Percentiles rank a stretch among this genome's conserved stretches.
These are phyloP conservation scores for Neoarthrinium moseri DNA, from an alignment of 2,329 filamentous ascomycete species.

Conservation along the genomic window DNA sequence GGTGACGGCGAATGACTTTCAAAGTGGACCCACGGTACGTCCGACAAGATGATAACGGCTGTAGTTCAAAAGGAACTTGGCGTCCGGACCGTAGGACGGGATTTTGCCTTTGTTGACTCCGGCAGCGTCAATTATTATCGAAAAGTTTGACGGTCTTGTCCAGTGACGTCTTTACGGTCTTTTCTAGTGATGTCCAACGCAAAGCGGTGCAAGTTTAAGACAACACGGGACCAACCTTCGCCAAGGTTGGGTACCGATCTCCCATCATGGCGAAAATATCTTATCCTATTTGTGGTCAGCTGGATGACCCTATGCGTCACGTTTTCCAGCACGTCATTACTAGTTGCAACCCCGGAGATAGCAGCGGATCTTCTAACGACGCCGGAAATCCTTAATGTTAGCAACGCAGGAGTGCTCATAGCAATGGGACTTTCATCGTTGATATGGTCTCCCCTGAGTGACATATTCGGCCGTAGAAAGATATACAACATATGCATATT, in stretches of 20 bases:
- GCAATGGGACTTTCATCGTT: conserved; percentile 36
- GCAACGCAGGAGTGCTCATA: conserved; percentile 33
- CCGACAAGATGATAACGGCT: too few species aligned
- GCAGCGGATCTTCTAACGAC: conserved; percentile 7
- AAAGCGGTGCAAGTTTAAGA: too few species aligned
- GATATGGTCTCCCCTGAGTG: conserved; percentile 31
- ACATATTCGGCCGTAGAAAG: conserved; percentile 26
- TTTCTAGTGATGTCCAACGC: too few species aligned
- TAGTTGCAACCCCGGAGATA: conserved; percentile 6
- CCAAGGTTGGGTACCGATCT: conserved; percentile 7
- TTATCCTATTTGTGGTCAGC: conserved; percentile 17
- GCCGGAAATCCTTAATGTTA: conserved; percentile 30
- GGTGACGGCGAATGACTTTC: too few species aligned
- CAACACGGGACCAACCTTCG: not conserved
- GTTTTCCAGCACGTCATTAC: conserved; percentile 6
- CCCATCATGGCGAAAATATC: conserved; percentile 16
- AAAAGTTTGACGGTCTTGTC: too few species aligned
- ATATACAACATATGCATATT: conserved; percentile 33
- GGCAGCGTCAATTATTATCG: too few species aligned
- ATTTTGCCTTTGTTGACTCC: too few species aligned
- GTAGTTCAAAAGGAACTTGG: too few species aligned
- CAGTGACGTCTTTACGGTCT: too few species aligned
- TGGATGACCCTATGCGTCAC: conserved; percentile 18
- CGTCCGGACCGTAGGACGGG: too few species aligned
- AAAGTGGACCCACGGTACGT: too few species aligned